Evolutionary conservation across 1,284 basidiomycete species (phyloP), one percentile per base, ranked within the genome.

Genomic region (Trichosporon faecale): DNA sequence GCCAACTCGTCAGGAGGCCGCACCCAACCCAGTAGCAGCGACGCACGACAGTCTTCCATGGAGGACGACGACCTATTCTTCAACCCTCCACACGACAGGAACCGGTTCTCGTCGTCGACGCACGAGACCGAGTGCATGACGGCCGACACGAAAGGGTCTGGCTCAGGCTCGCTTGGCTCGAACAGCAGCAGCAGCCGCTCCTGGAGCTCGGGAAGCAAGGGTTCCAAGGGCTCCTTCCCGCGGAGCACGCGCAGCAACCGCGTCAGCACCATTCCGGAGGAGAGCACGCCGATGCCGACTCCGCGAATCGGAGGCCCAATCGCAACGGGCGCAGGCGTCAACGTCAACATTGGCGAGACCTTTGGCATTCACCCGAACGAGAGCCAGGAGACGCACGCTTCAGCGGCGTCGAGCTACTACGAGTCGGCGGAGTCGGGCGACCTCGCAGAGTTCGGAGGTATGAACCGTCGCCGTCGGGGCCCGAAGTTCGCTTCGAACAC

Each of bases 11-110:
- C 70, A 0, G 65, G 35, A 3, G 35, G 67, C 23, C 64, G 70
- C 18, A 68, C 67, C 3, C 35, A 37, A 71, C 66, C 16, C 29
- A 18, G 14, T 7, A 61, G 57, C 29, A 61, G 27, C 23, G 27
- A 31, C 18, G 27, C 27, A 25, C 8, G 66, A 68, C 25, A 69
- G 63, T 66, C 64, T 37, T 68, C 40, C 31, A 63, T 29, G 66
- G 66, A 66, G 27, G 70, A 71, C n/a, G 72, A 71, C 6, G 70
- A 73, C 35, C 65, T 73, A 18, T 73, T 71, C 63, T 73, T 64
- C 61, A 52, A 46, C n/a, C 67, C 64, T 9, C 69, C 69, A 0
- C 66, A 18, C 21, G 21, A 21, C 25, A 14, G 33, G 21, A 11
- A 65, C 29, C 37, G 68, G 65, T 57, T 57, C 35, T 8, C 65